A percentile compares a stretch with the other conserved stretches of the same genome.
Evolutionary conservation across 78 protist genomes (phyloP).

Genomic region (Chrysochromulina parva): DNA sequence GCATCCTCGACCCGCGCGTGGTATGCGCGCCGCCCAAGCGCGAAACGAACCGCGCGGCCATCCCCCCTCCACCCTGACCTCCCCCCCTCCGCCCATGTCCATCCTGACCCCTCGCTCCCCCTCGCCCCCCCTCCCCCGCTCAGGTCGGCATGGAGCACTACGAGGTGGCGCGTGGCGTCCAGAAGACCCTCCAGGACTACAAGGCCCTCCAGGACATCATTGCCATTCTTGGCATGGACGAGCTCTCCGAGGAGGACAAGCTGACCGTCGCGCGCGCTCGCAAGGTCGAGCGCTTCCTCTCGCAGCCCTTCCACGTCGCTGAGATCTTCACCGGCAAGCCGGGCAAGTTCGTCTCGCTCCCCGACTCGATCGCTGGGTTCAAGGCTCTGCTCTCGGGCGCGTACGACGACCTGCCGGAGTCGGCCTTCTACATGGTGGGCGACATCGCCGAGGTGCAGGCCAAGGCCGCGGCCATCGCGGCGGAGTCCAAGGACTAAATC

Average conservation of each 20-base stretch:
- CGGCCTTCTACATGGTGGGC: slow-evolving; percentile 98
- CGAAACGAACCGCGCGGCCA: no score
- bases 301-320: slow-evolving; percentile 99
- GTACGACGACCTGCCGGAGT: slow-evolving; percentile 93
- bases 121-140: no score
- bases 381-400: slow-evolving; percentile 82
- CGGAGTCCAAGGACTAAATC: slow-evolving; percentile 60
- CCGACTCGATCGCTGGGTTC: slow-evolving; percentile 88
- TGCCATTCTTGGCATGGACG: slow-evolving; percentile 98
- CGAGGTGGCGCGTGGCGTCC: slow-evolving; percentile 83
- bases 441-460: slow-evolving; percentile 77
- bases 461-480: slow-evolving; percentile 72
- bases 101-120: no score
- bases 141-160: slow-evolving; percentile 44
- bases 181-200: slow-evolving; percentile 89
- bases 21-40: slow-evolving; percentile 55
- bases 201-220: slow-evolving; percentile 98
- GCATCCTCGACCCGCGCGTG: slow-evolving; percentile 93
- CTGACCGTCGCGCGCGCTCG: slow-evolving; percentile 96
- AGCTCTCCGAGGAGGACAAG: slow-evolving; percentile 96
- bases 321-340: slow-evolving; percentile 94
- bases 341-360: slow-evolving; percentile 88
- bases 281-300: slow-evolving; percentile 94
- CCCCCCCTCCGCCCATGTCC: no score
- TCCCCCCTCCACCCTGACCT: no score